These are phyloP conservation scores for Davidsoniella eucalypti DNA, from an alignment of 2,329 filamentous ascomycete species.

Conservation along the genomic window DNA sequence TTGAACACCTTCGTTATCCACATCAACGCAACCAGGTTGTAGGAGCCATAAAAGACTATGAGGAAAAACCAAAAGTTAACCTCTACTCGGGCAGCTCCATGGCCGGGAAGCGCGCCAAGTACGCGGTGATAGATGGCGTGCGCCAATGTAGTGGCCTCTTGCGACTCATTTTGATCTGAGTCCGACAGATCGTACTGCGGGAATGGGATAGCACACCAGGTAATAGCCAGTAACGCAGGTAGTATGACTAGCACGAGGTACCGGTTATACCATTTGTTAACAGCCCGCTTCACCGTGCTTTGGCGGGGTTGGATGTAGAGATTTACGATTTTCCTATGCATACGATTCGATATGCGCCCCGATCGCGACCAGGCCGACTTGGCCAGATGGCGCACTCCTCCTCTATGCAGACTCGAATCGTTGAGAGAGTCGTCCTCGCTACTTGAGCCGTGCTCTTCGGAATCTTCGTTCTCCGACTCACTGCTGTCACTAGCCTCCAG, in stretches of 20 bases:
- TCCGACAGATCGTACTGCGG: slow-evolving; percentile 41
- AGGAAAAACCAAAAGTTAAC: slow-evolving; percentile 60
- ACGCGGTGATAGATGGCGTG: neutral
- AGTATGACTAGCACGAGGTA: slow-evolving; percentile 44
- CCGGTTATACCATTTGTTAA: slow-evolving; percentile 47
- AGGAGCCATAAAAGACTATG: slow-evolving; percentile 52
- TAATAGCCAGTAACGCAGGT: slow-evolving; percentile 41
- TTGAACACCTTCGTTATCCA: slow-evolving; percentile 62
- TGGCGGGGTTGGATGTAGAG: slow-evolving; percentile 46
- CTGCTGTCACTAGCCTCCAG: slow-evolving; percentile 20
- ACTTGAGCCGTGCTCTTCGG: slow-evolving; percentile 11
- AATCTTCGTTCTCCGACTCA: slow-evolving; percentile 17
- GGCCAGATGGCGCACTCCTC: neutral
- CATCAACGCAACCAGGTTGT: slow-evolving; percentile 48
- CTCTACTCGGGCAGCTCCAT: slow-evolving; percentile 45
- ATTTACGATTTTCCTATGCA: slow-evolving; percentile 26
- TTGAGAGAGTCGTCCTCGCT: neutral
- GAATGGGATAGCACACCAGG: slow-evolving; percentile 49
- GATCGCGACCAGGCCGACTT: neutral
- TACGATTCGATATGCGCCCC: slow-evolving; percentile 9
- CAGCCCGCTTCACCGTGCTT: slow-evolving; percentile 37
- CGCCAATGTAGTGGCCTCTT: slow-evolving; percentile 19
- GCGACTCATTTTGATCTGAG: slow-evolving; percentile 24
- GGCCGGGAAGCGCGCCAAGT: slow-evolving; percentile 31
- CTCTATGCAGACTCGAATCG: neutral